A percentile compares a stretch with the other conserved stretches of the same genome.
phyloP scores from a whole-genome alignment of 768 basidiomycete genomes.

The Pilatotrama ljubarskyi region DNA sequence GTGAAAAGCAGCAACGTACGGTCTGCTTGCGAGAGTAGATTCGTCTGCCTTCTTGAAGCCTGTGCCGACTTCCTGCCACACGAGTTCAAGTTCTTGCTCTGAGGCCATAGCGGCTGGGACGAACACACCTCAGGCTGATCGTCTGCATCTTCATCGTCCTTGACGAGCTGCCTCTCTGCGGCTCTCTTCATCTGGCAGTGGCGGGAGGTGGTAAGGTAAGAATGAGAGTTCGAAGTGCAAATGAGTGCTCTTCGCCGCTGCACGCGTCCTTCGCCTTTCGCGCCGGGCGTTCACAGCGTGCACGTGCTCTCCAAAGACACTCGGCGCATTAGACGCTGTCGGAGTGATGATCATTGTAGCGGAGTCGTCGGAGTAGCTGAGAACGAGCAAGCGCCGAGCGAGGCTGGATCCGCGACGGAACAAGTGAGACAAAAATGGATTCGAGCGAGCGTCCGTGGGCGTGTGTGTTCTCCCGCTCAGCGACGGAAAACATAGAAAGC shows the following conservation, averaged over 20 bases:
- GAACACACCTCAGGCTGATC: conserved; percentile 36
- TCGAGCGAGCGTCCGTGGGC: too few relatives aligned
- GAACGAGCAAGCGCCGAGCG: background rate
- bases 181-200: conserved; percentile 61
- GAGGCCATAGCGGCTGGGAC: too few relatives aligned
- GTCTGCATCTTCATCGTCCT: conserved; percentile 49
- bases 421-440: too few relatives aligned
- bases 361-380: background rate
- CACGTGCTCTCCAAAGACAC: background rate
- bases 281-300: background rate
- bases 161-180: conserved; percentile 71
- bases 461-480: too few relatives aligned
- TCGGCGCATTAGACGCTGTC: background rate
- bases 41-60: conserved; percentile 66
- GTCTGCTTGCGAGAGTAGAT: conserved; percentile 50
- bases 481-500: too few relatives aligned
- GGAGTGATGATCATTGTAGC: background rate
- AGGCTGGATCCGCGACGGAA: too few relatives aligned
- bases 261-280: conserved; percentile 13
- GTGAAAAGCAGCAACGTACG: conserved; percentile 41
- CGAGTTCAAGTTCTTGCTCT: background rate
- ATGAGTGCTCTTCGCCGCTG: background rate
- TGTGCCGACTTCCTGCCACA: conserved; percentile 42
- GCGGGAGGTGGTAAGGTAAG: background rate
- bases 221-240: background rate